phyloP scores from a whole-genome alignment of 306 rosid genomes.

The Rosa persica region DNA sequence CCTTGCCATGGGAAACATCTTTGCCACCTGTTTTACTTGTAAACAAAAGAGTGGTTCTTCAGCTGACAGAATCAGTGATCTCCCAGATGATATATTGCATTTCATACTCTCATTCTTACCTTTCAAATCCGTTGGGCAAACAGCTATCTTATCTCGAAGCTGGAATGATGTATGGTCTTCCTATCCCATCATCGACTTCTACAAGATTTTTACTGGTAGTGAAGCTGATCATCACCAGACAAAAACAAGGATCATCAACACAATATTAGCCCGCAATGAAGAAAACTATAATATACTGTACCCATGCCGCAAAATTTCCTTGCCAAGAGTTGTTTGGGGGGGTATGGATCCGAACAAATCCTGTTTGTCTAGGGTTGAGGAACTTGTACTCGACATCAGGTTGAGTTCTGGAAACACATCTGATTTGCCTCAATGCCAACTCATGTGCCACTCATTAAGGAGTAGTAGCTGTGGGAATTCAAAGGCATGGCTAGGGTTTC shows the following conservation, averaged over 20 bases:
- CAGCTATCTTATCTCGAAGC: not conserved
- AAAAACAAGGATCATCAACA: not conserved
- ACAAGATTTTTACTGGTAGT: not conserved
- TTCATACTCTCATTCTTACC: constrained; percentile 12
- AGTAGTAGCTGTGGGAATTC: not conserved
- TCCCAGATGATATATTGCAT: not conserved
- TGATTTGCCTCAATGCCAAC: not conserved
- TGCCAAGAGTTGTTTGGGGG: not conserved
- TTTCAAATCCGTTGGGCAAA: not conserved
- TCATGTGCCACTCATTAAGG: not conserved
- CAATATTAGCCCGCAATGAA: not conserved
- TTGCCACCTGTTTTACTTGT: not conserved
- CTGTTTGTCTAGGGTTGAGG: not conserved
- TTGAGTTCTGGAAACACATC: not conserved
- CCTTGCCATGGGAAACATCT: not conserved
- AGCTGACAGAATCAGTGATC: constrained; percentile 1
- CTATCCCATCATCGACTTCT: not conserved
- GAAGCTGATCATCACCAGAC: not conserved
- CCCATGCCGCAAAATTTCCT: not conserved
- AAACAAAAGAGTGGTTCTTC: not conserved
- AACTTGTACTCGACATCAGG: not conserved
- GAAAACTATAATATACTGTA: not conserved
- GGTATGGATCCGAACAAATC: not conserved
- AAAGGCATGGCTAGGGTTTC: not conserved
- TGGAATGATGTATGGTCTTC: not conserved